Base-by-base conservation (phyloP, 1,284 basidiomycete genomes). In the Ceratobasidium sp. region DNA sequence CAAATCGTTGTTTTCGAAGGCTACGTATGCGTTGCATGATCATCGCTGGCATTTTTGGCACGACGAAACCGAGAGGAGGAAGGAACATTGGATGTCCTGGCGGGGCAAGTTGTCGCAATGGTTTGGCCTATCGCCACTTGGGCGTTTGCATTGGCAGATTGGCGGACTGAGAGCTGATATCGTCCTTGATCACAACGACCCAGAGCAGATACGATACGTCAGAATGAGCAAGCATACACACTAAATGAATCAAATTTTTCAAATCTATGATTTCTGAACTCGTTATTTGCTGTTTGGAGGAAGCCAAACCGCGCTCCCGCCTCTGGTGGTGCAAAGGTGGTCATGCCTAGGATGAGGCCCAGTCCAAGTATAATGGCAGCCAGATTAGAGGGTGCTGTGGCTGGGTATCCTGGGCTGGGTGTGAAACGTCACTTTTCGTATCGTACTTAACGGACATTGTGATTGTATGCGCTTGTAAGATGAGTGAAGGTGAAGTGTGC, bases 221-320 rank as follows among this genome's bases (percentile, higher is more conserved):
- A 44, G 44, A 20, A 7, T 64, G 18, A 20, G n/a, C 18, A 51
- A 20, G 5, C 15, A 51, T 20, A 1, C 3, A 51, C 6, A 94
- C 91, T 97, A 95, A 84, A 98, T 96, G 78, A 96, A 96, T 67
- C 2, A 33, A 33, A 33, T 33, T 4, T 33, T 33, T 33, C 4
- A 4, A 33, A 33, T 4, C 33, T 4, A 33, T 33, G 4, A 4
- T 1, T 33, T 33, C 33, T 33, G n/a, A n/a, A n/a, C n/a, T n/a
- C n/a, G n/a, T n/a, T n/a, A n/a, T n/a, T n/a, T n/a, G n/a, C n/a
- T n/a, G n/a, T n/a, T n/a, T n/a, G n/a, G n/a, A n/a, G n/a, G n/a
- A n/a, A n/a, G n/a, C n/a, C n/a, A n/a, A n/a, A n/a, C n/a, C n/a
- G n/a, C n/a, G n/a, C n/a, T n/a, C n/a, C n/a, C n/a, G n/a, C n/a